Evolutionary conservation across 2,329 filamentous ascomycete species (phyloP).

Genomic region (Basipetospora sp.): DNA sequence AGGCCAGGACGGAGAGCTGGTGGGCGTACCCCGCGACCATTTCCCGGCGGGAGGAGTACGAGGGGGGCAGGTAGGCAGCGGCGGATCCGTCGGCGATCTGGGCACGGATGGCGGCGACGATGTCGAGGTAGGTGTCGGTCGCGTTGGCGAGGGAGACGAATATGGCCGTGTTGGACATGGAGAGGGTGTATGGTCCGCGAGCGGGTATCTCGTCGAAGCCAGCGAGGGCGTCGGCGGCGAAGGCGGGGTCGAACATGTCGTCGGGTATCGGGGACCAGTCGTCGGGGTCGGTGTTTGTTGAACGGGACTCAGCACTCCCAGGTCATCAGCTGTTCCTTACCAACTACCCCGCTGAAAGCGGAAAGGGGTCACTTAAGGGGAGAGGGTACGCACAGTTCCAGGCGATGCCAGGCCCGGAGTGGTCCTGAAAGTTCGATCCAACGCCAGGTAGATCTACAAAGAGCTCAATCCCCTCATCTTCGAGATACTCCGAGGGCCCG

Average conservation of each 20-base stretch:
- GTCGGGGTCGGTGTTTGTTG: slow-evolving; percentile 9
- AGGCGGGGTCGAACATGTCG: slow-evolving; percentile 16
- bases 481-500: slow-evolving; percentile 24
- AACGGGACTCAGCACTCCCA: slow-evolving; percentile 8
- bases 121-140: slow-evolving; percentile 9
- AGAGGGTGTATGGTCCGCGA: slow-evolving; percentile 22
- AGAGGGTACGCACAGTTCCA: slow-evolving; percentile 8
- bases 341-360: no score
- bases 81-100: slow-evolving; percentile 13
- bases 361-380: not conserved
- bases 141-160: slow-evolving; percentile 15
- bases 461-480: slow-evolving; percentile 25
- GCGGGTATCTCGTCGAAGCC: slow-evolving; percentile 18
- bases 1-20: slow-evolving; percentile 14
- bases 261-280: slow-evolving; percentile 11
- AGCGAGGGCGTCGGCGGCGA: slow-evolving; percentile 17
- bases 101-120: slow-evolving; percentile 10
- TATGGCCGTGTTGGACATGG: slow-evolving; percentile 17
- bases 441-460: slow-evolving; percentile 38
- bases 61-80: slow-evolving; percentile 10
- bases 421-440: slow-evolving; percentile 44
- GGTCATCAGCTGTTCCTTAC: slow-evolving; percentile 9
- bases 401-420: slow-evolving; percentile 22
- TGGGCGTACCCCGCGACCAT: slow-evolving; percentile 13
- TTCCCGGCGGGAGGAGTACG: slow-evolving; percentile 7